Percentiles rank a stretch among this genome's conserved stretches.
Conservation (phyloP, 495 filamentous ascomycete genomes). For the Penicillium bovifimosum region DNA sequence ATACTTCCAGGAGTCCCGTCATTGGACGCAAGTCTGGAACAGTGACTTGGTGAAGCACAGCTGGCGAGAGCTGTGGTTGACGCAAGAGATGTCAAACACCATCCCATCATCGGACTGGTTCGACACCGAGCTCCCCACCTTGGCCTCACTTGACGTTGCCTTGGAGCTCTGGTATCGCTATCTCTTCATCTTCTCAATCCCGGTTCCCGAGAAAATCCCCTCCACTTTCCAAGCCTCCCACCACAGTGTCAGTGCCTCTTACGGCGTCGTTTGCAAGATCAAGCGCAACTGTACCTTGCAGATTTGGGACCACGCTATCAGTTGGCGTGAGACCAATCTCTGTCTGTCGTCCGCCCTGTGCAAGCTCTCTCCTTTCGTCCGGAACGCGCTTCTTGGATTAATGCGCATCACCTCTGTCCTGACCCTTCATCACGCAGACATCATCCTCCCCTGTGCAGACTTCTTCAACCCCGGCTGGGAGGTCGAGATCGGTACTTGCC, state of each 20-base stretch:
- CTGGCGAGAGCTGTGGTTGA: slow-evolving; percentile 59
- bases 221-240: slow-evolving; percentile 64
- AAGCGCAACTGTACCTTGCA: slow-evolving; percentile 55
- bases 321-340: slow-evolving; percentile 58
- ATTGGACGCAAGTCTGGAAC: slow-evolving; percentile 61
- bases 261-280: slow-evolving; percentile 62
- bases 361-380: slow-evolving; percentile 53
- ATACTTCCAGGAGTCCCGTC: slow-evolving; percentile 54
- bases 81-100: slow-evolving; percentile 50
- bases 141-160: slow-evolving; percentile 51
- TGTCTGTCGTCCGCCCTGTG: slow-evolving; percentile 56
- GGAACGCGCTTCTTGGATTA: slow-evolving; percentile 50
- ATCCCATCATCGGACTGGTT: slow-evolving; percentile 50
- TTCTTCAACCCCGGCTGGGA: slow-evolving; percentile 69
- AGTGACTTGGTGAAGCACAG: slow-evolving; percentile 54
- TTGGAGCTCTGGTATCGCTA: slow-evolving; percentile 60
- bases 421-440: slow-evolving; percentile 59
- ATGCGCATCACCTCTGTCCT: slow-evolving; percentile 56
- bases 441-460: slow-evolving; percentile 58
- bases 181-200: slow-evolving; percentile 65
- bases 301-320: slow-evolving; percentile 66
- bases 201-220: slow-evolving; percentile 57
- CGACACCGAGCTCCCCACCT: slow-evolving; percentile 52
- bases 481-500: slow-evolving; percentile 56
- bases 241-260: slow-evolving; percentile 58